These are phyloP conservation scores for Clitopilus passeckerianus DNA, from an alignment of 768 basidiomycete genomes.

Conservation along the genomic window DNA sequence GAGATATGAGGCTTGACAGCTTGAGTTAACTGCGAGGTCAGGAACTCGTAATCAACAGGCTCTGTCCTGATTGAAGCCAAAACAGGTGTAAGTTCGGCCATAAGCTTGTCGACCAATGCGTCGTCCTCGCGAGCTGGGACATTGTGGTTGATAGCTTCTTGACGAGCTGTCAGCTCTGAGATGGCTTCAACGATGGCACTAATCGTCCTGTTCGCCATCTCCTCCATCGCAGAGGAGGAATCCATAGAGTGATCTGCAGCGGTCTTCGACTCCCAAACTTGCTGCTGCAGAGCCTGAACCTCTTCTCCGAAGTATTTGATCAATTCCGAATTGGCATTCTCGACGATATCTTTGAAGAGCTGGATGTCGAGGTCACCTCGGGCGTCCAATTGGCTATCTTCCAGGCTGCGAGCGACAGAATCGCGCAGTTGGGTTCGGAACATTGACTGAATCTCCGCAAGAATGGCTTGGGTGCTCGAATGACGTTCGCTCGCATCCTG, in stretches of 20 bases:
- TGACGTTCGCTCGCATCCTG: constrained; percentile 20
- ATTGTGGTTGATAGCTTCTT: constrained; percentile 46
- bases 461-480: constrained; percentile 53
- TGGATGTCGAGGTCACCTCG: constrained; percentile 78
- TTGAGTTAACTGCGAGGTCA: constrained; percentile 72
- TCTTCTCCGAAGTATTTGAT: constrained; percentile 54
- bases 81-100: constrained; percentile 53
- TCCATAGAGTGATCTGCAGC: constrained; percentile 20
- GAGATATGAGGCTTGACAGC: constrained; percentile 88
- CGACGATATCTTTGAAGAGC: constrained; percentile 63
- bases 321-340: constrained; percentile 63
- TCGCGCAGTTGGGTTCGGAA: constrained; percentile 67
- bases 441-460: constrained; percentile 60
- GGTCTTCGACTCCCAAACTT: constrained; percentile 25
- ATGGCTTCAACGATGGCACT: constrained; percentile 59
- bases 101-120: constrained; percentile 54
- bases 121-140: constrained; percentile 52
- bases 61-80: constrained; percentile 59
- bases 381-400: constrained; percentile 65
- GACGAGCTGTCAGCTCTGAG: constrained; percentile 47
- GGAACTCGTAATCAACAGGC: constrained; percentile 70
- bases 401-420: constrained; percentile 48
- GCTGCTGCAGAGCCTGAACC: constrained; percentile 44
- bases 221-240: constrained; percentile 47
- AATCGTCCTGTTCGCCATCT: constrained; percentile 51